A percentile compares a stretch with the other conserved stretches of the same genome.
Conservation (phyloP, 768 basidiomycete genomes). For the Pulveroboletus ravenelii region DNA sequence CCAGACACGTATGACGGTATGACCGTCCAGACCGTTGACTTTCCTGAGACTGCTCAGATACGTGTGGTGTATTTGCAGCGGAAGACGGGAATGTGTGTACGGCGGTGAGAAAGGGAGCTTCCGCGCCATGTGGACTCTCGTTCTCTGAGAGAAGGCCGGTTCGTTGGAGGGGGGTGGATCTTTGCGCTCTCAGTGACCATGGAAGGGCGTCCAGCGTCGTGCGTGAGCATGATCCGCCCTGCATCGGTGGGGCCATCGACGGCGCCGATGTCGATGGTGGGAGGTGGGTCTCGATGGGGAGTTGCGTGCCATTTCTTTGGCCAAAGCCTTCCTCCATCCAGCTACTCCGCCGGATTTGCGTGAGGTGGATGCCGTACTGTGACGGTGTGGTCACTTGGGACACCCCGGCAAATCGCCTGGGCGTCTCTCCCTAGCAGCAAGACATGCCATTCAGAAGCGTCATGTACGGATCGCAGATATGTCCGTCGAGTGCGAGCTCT, state of each 20-base stretch:
- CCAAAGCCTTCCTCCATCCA: not conserved
- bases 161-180: constrained; percentile 11
- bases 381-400: constrained; percentile 25
- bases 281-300: constrained; percentile 7
- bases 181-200: constrained; percentile 2
- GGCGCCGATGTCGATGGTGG: constrained; percentile 2
- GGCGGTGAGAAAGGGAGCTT: too few species aligned
- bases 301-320: constrained; percentile 8
- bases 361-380: constrained; percentile 1
- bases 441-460: not conserved
- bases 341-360: constrained; percentile 25
- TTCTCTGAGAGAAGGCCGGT: constrained; percentile 2
- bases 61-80: too few species aligned
- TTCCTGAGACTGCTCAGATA: too few species aligned
- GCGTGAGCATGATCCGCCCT: constrained; percentile 7
- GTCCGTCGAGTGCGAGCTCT: not conserved
- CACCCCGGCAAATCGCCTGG: constrained; percentile 20
- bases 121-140: not conserved
- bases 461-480: not conserved
- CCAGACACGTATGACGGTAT: too few species aligned
- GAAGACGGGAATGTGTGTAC: too few species aligned
- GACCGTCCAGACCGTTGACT: not conserved
- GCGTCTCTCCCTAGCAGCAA: not conserved
- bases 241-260: not conserved
- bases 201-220: not conserved